phyloP scores from a whole-genome alignment of 208 protist species.

The Phytomonas francai region DNA sequence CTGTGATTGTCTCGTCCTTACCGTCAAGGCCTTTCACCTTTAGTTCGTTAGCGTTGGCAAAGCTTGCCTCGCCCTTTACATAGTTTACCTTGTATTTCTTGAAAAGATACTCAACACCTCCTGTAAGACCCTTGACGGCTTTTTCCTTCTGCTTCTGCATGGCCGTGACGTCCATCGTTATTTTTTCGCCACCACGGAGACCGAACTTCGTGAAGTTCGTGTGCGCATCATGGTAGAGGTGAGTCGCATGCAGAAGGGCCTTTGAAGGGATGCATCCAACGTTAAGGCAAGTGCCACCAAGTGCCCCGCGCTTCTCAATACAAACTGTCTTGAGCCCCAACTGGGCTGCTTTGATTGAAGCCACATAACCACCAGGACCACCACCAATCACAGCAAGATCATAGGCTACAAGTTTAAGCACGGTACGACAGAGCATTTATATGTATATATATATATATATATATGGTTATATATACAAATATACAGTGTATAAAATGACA shows the following conservation, averaged over 20 bases:
- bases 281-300: slow-evolving; percentile 99
- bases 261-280: slow-evolving; percentile 99
- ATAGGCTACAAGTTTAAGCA: slow-evolving; percentile 48
- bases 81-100: slow-evolving; percentile 99
- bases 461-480: not conserved
- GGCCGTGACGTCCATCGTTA: slow-evolving; percentile 90
- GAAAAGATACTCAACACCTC: slow-evolving; percentile 98
- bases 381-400: slow-evolving; percentile 99
- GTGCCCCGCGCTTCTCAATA: slow-evolving; percentile 96
- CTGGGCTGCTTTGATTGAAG: slow-evolving; percentile 99
- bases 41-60: slow-evolving; percentile 60
- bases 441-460: no score
- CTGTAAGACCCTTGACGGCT: slow-evolving; percentile 91
- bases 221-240: slow-evolving; percentile 96
- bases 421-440: slow-evolving; percentile 58
- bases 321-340: slow-evolving; percentile 98
- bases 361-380: slow-evolving; percentile 99
- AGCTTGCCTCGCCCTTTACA: slow-evolving; percentile 91
- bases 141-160: slow-evolving; percentile 97
- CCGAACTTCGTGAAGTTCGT: slow-evolving; percentile 92
- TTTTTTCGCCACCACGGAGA: slow-evolving; percentile 66
- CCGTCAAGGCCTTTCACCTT: slow-evolving; percentile 89
- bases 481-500: not conserved
- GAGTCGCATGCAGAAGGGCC: slow-evolving; percentile 97
- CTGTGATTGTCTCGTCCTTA: slow-evolving; percentile 77